Evolutionary conservation across 2,329 filamentous ascomycete genomes (phyloP).

Genomic region (Teratosphaeria epicoccoides): DNA sequence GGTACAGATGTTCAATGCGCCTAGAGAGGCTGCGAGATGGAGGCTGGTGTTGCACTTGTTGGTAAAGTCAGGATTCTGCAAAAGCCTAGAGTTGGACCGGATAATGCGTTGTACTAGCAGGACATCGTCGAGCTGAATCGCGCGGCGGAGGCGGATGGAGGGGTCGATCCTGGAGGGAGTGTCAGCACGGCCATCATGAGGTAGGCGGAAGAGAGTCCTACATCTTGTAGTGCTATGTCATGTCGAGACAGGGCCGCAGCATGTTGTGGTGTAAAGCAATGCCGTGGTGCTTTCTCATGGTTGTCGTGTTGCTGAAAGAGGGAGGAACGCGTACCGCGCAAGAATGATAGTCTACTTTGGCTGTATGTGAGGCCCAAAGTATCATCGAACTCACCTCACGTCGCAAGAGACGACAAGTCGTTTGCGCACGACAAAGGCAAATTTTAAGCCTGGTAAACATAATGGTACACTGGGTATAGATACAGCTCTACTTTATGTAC

Average conservation of each 20-base stretch:
- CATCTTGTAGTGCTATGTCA: neutral
- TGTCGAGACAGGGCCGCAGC: neutral
- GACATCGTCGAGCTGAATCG: conserved; percentile 65
- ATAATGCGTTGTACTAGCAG: conserved; percentile 68
- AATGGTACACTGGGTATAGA: neutral
- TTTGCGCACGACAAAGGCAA: neutral
- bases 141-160: conserved; percentile 65
- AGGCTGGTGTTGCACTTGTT: conserved; percentile 73
- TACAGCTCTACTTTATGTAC: neutral
- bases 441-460: neutral
- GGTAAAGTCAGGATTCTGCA: conserved; percentile 70
- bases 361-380: neutral
- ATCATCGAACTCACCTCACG: too few species aligned
- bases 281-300: neutral
- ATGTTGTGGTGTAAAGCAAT: neutral
- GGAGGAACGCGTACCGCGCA: neutral
- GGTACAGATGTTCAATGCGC: conserved; percentile 55
- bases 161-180: conserved; percentile 56
- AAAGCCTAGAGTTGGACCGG: conserved; percentile 55
- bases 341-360: neutral
- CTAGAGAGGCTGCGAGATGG: conserved; percentile 67
- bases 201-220: neutral
- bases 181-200: neutral
- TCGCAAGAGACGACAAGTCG: neutral
- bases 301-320: neutral